Evolutionary conservation across 805 yeast species (phyloP).

Genomic region (Wickerhamomyces bisporus): DNA sequence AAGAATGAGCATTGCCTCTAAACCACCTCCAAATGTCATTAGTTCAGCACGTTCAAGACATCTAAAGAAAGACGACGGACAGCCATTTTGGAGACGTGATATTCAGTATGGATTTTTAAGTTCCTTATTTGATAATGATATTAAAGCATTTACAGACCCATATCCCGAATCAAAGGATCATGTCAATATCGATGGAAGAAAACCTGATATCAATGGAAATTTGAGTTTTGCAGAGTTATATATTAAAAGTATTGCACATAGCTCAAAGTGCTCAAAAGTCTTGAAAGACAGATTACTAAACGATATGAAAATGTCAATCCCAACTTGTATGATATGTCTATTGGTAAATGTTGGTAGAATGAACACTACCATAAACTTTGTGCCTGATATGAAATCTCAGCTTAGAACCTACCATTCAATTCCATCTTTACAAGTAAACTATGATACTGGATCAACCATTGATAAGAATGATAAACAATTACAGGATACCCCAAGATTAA

Average conservation of each 20-base stretch:
- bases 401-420: slow-evolving; percentile 90
- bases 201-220: slow-evolving; percentile 35
- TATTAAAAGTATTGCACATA: slow-evolving; percentile 73
- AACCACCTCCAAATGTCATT: slow-evolving; percentile 10
- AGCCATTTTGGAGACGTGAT: slow-evolving; percentile 84
- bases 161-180: slow-evolving; percentile 38
- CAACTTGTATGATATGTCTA: slow-evolving; percentile 77
- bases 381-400: slow-evolving; percentile 92
- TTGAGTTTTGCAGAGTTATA: slow-evolving; percentile 82
- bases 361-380: slow-evolving; percentile 93
- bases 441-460: slow-evolving; percentile 29
- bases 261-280: slow-evolving; percentile 77
- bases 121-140: slow-evolving; percentile 56
- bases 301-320: slow-evolving; percentile 57
- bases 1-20: slow-evolving; percentile 12
- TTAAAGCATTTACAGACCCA: slow-evolving; percentile 63
- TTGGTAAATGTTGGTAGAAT: slow-evolving; percentile 89
- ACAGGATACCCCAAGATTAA: slow-evolving; percentile 92
- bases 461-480: slow-evolving; percentile 62
- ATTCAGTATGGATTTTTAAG: slow-evolving; percentile 77
- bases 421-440: slow-evolving; percentile 77
- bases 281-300: slow-evolving; percentile 68
- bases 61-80: slow-evolving; percentile 86
- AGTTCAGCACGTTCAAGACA: slow-evolving; percentile 42
- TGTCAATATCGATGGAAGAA: slow-evolving; percentile 27